These are phyloP conservation scores for Magnusiomyces fungicola DNA, from an alignment of 1,139 yeast genomes.

Conservation along the genomic window DNA sequence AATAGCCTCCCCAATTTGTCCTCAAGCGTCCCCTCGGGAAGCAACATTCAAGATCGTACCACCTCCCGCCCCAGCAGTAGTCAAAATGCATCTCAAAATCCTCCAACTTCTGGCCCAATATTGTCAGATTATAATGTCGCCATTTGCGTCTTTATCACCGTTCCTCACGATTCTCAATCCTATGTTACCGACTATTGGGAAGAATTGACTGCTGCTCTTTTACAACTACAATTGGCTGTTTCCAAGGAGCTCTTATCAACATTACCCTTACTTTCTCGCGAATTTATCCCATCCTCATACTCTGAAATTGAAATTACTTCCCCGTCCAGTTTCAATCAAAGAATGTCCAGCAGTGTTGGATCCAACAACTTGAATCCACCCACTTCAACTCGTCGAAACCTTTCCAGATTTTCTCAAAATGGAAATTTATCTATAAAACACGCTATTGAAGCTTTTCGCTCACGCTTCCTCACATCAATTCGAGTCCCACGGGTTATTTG, in stretches of 20 bases:
- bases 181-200: conserved; percentile 25
- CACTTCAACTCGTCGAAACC: too few relatives aligned
- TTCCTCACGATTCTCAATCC: conserved; percentile 18
- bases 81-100: too few relatives aligned
- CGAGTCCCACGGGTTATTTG: conserved; percentile 28
- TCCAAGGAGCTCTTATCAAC: conserved; percentile 13
- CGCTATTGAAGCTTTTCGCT: conserved; percentile 21
- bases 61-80: not conserved
- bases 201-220: conserved; percentile 23
- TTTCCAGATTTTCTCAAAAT: conserved; percentile 8
- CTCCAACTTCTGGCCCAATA: not conserved
- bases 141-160: conserved; percentile 22
- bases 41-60: not conserved
- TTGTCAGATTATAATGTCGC: conserved; percentile 16
- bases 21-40: not conserved
- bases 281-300: not conserved
- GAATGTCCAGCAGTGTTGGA: too few relatives aligned
- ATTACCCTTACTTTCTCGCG: conserved; percentile 14
- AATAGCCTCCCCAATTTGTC: too few relatives aligned
- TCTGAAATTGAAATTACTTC: too few relatives aligned
- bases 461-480: conserved; percentile 20
- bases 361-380: too few relatives aligned
- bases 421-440: conserved; percentile 16
- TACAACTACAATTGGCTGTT: conserved; percentile 21
- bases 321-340: too few relatives aligned